Base-by-base conservation (phyloP, 352 stramenopile species). In the Phytophthora pini region DNA sequence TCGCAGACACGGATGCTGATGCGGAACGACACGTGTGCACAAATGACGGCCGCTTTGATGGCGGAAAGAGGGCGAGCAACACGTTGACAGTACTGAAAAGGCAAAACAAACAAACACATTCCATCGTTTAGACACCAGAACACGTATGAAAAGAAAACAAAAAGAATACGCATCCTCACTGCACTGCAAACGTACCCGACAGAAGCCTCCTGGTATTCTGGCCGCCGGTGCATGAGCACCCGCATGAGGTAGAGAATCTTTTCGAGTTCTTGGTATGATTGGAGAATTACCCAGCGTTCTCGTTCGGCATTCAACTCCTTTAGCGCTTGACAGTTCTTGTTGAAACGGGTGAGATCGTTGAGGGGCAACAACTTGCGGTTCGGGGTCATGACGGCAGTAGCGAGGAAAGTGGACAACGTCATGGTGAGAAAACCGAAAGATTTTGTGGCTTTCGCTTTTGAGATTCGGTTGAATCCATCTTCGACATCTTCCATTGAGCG, bases 211-310 rank as follows among this genome's bases (percentile, higher is more conserved):
- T 44, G 17, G 39, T 65, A 65, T 17, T 65, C 57, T 48, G 57
- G 57, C 5, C 47, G 47, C 36, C 52, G 40, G n/a, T 58, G 36
- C 57, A 65, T 65, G 20, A 65, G 15, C 27, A 46, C 36, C 45
- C 57, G 57, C 57, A 65, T 65, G 15, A 65, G 31, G 24, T 65
- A 65, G 10, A 65, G 57, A 9, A 58, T 58, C 12, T 65, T 65
- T 41, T 65, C 57, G 11, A 65, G 39, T 11, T 58, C 47, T 24
- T 67, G 59, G 26, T 54, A 56, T 15, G 51, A 53, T 32, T 49
- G 48, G 17, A 67, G 59, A 34, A 67, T 34, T n/a, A 17, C 57
- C 47, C 22, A 61, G 11, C n/a, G 24, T 29, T 61, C 59, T 46
- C 39, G 24, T 22, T 55, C 12, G 12, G 27, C 15, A 49, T 64